phyloP scores from a whole-genome alignment of 371 early-diverging fungal genomes.

The Lichtheimia hyalospora region DNA sequence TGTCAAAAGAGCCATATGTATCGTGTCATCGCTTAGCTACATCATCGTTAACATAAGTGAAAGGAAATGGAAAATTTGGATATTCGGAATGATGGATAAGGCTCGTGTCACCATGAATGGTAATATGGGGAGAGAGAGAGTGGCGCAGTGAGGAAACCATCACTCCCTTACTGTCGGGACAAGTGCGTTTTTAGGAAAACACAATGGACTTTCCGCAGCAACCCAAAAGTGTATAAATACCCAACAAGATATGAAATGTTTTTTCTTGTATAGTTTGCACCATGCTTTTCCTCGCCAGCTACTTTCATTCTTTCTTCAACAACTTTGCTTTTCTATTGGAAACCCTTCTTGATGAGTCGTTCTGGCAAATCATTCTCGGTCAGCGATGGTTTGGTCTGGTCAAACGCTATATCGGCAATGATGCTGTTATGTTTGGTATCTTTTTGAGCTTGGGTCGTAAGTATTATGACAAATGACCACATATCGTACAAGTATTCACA shows the following conservation, averaged over 20 bases:
- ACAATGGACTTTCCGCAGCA: not conserved
- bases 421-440: constrained; percentile 12
- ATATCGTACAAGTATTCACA: not conserved
- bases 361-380: constrained; percentile 23
- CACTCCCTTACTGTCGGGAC: too few species aligned
- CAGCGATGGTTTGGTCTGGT: constrained; percentile 5
- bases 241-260: not conserved
- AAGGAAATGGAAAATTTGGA: too few species aligned
- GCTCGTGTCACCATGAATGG: too few species aligned
- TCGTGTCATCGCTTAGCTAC: too few species aligned
- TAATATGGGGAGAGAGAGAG: too few species aligned
- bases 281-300: not conserved
- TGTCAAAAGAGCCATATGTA: too few species aligned
- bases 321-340: not conserved
- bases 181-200: not conserved
- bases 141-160: too few species aligned
- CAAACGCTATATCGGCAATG: constrained; percentile 13
- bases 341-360: constrained; percentile 14
- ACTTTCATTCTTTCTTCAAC: constrained; percentile 2
- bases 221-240: not conserved
- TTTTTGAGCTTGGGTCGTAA: constrained; percentile 12
- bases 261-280: not conserved
- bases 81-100: too few species aligned
- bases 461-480: not conserved
- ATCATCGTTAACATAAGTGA: too few species aligned